These are phyloP conservation scores for Cladophialophora exuberans DNA, from an alignment of 2,329 filamentous ascomycete species.

Conservation along the genomic window DNA sequence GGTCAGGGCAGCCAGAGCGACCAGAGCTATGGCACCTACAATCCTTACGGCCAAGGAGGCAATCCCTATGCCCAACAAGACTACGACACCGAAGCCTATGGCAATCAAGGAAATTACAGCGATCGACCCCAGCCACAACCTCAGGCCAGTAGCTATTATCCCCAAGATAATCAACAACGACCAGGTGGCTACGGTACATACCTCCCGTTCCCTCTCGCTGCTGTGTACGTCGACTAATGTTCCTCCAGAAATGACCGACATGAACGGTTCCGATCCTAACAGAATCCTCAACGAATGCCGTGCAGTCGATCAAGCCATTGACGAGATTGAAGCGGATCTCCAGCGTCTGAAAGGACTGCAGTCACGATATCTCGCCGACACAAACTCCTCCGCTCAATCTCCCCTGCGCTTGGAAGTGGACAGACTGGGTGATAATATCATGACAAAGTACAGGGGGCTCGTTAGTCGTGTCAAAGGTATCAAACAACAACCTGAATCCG, in stretches of 20 bases:
- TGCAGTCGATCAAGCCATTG: slow-evolving; percentile 76
- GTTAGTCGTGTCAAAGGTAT: slow-evolving; percentile 78
- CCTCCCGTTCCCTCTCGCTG: background rate
- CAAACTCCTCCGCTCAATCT: slow-evolving; percentile 69
- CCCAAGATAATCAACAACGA: slow-evolving; percentile 47
- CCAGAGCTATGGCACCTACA: slow-evolving; percentile 55
- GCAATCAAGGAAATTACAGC: slow-evolving; percentile 36
- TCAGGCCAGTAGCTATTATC: slow-evolving; percentile 41
- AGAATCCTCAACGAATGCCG: slow-evolving; percentile 83
- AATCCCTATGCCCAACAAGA: slow-evolving; percentile 29
- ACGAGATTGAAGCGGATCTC: slow-evolving; percentile 72
- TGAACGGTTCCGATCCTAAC: slow-evolving; percentile 63
- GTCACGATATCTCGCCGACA: slow-evolving; percentile 72
- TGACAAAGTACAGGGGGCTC: slow-evolving; percentile 78
- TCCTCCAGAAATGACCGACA: slow-evolving; percentile 46
- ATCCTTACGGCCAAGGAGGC: slow-evolving; percentile 29
- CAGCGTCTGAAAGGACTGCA: slow-evolving; percentile 73
- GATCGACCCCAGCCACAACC: slow-evolving; percentile 35
- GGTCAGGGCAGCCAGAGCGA: slow-evolving; percentile 15
- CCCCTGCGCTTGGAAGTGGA: slow-evolving; percentile 72
- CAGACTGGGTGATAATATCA: slow-evolving; percentile 74
- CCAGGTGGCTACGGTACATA: slow-evolving; percentile 51
- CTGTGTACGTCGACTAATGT: slow-evolving; percentile 15
- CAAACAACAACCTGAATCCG: slow-evolving; percentile 79
- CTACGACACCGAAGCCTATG: slow-evolving; percentile 36